Percentiles rank a stretch among this genome's conserved stretches.
Evolutionary conservation across 352 stramenopile species (phyloP).

Genomic region (Sclerospora graminicola): DNA sequence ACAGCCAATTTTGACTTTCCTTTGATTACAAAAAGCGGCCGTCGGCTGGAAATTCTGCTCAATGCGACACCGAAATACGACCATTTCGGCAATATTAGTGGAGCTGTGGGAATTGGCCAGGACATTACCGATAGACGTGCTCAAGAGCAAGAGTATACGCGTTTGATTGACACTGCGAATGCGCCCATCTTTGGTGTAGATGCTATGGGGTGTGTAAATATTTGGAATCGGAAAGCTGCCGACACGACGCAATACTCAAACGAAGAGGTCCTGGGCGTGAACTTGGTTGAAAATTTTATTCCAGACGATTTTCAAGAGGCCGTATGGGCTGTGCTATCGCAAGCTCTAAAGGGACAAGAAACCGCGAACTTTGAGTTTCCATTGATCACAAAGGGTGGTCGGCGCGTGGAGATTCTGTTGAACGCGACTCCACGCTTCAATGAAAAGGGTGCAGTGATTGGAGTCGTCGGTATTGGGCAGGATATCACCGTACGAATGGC

Average conservation of each 20-base stretch:
- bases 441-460: slow-evolving; percentile 44
- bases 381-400: slow-evolving; percentile 42
- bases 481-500: slow-evolving; percentile 42
- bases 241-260: slow-evolving; percentile 87
- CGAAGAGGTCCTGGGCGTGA: slow-evolving; percentile 78
- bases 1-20: slow-evolving; percentile 83
- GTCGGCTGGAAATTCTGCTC: slow-evolving; percentile 69
- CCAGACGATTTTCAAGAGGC: slow-evolving; percentile 47
- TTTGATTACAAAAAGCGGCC: slow-evolving; percentile 58
- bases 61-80: slow-evolving; percentile 71
- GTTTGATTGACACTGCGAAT: slow-evolving; percentile 86
- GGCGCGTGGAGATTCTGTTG: slow-evolving; percentile 42
- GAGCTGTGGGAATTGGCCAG: slow-evolving; percentile 70
- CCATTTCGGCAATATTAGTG: slow-evolving; percentile 56
- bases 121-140: slow-evolving; percentile 76
- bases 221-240: slow-evolving; percentile 87
- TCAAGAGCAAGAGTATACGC: slow-evolving; percentile 81
- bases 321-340: slow-evolving; percentile 52
- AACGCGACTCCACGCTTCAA: slow-evolving; percentile 60
- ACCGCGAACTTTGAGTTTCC: slow-evolving; percentile 81
- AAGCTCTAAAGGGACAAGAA: slow-evolving; percentile 47
- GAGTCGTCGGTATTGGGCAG: slow-evolving; percentile 39
- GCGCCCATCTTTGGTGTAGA: slow-evolving; percentile 87
- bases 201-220: slow-evolving; percentile 69
- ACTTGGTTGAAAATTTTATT: slow-evolving; percentile 88